Conservation (phyloP, 2,329 filamentous ascomycete genomes). For the Aspergillus tubingensis region DNA sequence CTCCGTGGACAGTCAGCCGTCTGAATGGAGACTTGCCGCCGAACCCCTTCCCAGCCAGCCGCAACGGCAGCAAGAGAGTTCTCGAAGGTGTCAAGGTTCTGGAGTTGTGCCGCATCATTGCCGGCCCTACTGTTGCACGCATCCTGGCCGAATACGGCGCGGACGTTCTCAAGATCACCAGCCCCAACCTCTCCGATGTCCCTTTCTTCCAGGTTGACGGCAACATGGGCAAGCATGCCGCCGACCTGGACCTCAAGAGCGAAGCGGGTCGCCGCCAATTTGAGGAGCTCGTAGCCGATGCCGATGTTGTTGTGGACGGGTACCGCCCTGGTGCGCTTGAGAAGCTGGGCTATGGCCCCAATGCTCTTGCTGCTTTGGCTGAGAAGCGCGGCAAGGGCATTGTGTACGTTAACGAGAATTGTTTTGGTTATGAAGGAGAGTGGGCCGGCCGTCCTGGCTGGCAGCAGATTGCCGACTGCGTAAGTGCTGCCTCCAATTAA, state of each 20-base stretch:
- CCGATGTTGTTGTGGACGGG: conserved; percentile 68
- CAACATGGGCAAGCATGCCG: conserved; percentile 70
- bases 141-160: conserved; percentile 72
- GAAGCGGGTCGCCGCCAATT: conserved; percentile 57
- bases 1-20: conserved; percentile 38
- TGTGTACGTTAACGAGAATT: conserved; percentile 70
- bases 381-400: conserved; percentile 61
- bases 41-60: conserved; percentile 33
- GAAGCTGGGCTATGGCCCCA: conserved; percentile 63
- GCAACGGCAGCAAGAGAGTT: conserved; percentile 33
- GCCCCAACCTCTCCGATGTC: conserved; percentile 67
- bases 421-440: conserved; percentile 65
- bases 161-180: conserved; percentile 70
- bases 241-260: conserved; percentile 64
- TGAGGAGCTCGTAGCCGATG: conserved; percentile 60
- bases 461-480: conserved; percentile 71
- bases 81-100: conserved; percentile 67
- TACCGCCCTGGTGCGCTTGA: conserved; percentile 68
- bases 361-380: conserved; percentile 56
- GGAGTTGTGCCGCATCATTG: conserved; percentile 73
- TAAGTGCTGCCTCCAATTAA: conserved; percentile 35
- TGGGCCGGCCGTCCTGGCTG: conserved; percentile 67
- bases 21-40: conserved; percentile 31
- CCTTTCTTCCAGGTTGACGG: conserved; percentile 73
- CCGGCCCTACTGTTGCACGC: conserved; percentile 68